A percentile compares a stretch with the other conserved stretches of the same genome.
phyloP scores from a whole-genome alignment of 345 rosid species.

The Brassica napus region Da-Ae NC_063444.1:2201501-2202000 shows the following conservation, averaged over 20 bases:
- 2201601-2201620: no score
- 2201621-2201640: no score
- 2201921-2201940: background rate
- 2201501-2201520: no score
- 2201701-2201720: background rate
- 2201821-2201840: background rate
- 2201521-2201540: no score
- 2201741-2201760: slow-evolving; percentile 28
- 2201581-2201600: no score
- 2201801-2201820: background rate
- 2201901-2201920: no score
- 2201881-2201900: background rate
- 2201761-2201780: slow-evolving; percentile 28
- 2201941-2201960: background rate
- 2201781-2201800: slow-evolving; percentile 3
- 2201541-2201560: no score
- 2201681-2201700: slow-evolving; percentile 18
- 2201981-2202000: background rate
- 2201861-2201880: background rate
- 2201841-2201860: no score
- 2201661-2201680: background rate
- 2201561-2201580: no score
- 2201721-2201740: slow-evolving; percentile 24
- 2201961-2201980: background rate
- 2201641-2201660: no score